Percentiles rank a stretch among this genome's conserved stretches.
Evolutionary conservation across 2,329 filamentous ascomycete species (phyloP).

Genomic region (Trichoderma sp.): DNA sequence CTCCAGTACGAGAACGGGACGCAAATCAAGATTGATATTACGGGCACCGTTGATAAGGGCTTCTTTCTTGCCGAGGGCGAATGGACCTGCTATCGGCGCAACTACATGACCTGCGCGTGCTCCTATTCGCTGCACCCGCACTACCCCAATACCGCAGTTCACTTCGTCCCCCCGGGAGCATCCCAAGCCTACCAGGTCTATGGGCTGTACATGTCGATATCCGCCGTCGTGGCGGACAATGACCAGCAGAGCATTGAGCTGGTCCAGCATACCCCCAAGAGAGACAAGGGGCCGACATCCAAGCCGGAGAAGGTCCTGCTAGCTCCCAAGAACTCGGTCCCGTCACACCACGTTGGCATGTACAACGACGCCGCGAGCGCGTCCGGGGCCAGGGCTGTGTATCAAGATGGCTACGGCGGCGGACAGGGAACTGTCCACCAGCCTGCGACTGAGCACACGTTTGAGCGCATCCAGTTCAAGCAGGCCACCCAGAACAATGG

Average conservation of each 20-base stretch:
- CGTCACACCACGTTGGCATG: constrained; percentile 45
- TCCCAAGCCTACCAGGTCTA: constrained; percentile 62
- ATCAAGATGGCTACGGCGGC: constrained; percentile 41
- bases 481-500: constrained; percentile 92
- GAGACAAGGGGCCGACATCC: constrained; percentile 80
- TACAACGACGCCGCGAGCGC: constrained; percentile 39
- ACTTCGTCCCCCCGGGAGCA: constrained; percentile 50
- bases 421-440: constrained; percentile 34
- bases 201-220: constrained; percentile 79
- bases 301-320: constrained; percentile 69
- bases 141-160: constrained; percentile 44
- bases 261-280: constrained; percentile 86
- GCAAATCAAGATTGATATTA: constrained; percentile 67
- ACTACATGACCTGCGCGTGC: constrained; percentile 85
- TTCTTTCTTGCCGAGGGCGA: constrained; percentile 79
- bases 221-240: constrained; percentile 75
- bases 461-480: constrained; percentile 93
- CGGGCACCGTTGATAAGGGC: constrained; percentile 81
- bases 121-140: constrained; percentile 68
- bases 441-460: constrained; percentile 56
- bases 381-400: constrained; percentile 32
- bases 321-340: constrained; percentile 61
- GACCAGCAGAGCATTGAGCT: constrained; percentile 75
- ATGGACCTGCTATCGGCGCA: constrained; percentile 90
- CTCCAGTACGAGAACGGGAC: constrained; percentile 57